These are phyloP conservation scores for Chaetomiaceae sp. DNA, from an alignment of 2,329 filamentous ascomycete species.

Conservation along the genomic window DNA sequence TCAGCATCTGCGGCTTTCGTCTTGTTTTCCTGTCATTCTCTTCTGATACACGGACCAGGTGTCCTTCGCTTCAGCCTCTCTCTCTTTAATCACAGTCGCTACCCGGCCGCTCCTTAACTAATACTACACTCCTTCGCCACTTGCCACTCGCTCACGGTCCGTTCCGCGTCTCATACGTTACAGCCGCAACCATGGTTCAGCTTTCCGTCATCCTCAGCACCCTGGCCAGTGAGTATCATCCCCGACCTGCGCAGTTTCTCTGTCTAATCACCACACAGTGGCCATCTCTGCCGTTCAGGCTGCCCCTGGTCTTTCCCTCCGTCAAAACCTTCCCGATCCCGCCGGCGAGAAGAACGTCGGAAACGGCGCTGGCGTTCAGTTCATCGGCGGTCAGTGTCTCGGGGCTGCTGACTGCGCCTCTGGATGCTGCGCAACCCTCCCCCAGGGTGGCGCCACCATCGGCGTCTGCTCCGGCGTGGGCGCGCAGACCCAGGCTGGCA, in stretches of 20 bases:
- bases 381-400: slow-evolving; percentile 33
- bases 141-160: not conserved
- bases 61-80: slow-evolving; percentile 14
- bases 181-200: slow-evolving; percentile 24
- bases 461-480: slow-evolving; percentile 34
- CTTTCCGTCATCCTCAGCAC: slow-evolving; percentile 14
- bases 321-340: slow-evolving; percentile 26
- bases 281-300: slow-evolving; percentile 21
- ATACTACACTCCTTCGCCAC: not conserved
- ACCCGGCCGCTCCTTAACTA: slow-evolving; percentile 8
- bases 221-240: slow-evolving; percentile 12
- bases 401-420: slow-evolving; percentile 31
- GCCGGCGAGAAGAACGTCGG: slow-evolving; percentile 31
- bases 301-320: slow-evolving; percentile 18
- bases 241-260: not conserved
- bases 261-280: slow-evolving; percentile 14
- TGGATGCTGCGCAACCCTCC: slow-evolving; percentile 30
- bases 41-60: slow-evolving; percentile 14
- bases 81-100: slow-evolving; percentile 8
- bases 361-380: slow-evolving; percentile 30
- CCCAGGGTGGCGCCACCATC: slow-evolving; percentile 22
- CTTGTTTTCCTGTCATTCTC: not conserved
- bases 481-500: slow-evolving; percentile 31
- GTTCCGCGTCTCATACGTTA: not conserved
- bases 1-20: not conserved